A percentile compares a stretch with the other conserved stretches of the same genome.
These are phyloP conservation scores for Sporothrix humicola DNA, from an alignment of 2,329 filamentous ascomycete species.

Conservation along the genomic window DNA sequence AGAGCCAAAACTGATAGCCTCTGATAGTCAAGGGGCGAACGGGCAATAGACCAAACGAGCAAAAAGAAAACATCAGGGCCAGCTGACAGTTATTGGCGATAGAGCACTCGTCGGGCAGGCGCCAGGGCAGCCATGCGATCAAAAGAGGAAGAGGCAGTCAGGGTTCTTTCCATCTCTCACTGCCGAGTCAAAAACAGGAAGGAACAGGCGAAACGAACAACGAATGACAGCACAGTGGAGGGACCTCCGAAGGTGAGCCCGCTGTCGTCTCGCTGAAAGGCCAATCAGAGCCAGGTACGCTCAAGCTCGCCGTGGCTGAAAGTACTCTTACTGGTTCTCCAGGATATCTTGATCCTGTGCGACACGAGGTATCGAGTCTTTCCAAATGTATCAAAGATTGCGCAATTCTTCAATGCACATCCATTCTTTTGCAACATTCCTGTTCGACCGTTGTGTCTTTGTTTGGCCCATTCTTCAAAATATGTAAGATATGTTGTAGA, in stretches of 20 bases:
- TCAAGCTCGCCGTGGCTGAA: neutral
- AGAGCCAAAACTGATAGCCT: neutral
- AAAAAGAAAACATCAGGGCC: constrained; percentile 4
- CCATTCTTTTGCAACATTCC: constrained; percentile 13
- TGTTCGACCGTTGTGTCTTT: neutral
- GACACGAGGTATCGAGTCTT: no score
- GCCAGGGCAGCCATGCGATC: neutral
- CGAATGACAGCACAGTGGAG: neutral
- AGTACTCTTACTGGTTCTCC: neutral
- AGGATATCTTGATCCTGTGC: neutral
- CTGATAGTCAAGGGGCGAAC: neutral
- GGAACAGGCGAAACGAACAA: constrained; percentile 11
- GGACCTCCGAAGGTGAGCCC: neutral
- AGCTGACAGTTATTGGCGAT: neutral
- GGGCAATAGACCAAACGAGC: constrained; percentile 19
- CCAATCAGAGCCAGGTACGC: neutral
- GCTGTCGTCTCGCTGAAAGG: constrained; percentile 6
- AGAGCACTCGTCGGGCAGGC: neutral
- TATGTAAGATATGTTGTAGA: neutral
- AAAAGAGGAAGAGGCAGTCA: neutral
- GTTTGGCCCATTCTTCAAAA: neutral
- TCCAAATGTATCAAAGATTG: neutral
- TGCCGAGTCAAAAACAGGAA: neutral
- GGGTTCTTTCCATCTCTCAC: neutral
- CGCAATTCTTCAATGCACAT: neutral